These are phyloP conservation scores for Pythium apleroticum DNA, from an alignment of 352 stramenopile genomes.

Conservation along the genomic window DNA sequence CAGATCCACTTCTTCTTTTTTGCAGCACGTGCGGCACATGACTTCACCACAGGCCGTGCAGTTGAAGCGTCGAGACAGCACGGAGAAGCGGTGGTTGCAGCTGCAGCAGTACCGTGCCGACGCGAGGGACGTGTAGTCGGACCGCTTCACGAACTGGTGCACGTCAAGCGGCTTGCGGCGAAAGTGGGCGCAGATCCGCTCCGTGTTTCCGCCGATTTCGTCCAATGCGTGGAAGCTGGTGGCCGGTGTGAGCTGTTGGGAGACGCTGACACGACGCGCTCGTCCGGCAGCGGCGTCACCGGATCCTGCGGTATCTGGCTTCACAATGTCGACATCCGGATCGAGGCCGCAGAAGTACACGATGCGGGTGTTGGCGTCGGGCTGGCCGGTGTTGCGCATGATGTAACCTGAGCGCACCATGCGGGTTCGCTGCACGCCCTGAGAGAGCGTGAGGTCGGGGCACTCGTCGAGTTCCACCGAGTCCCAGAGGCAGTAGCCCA, in stretches of 20 bases:
- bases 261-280: constrained; percentile 7
- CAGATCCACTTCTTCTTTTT: constrained; percentile 27
- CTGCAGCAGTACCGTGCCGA: constrained; percentile 22
- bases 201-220: constrained; percentile 20
- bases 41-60: constrained; percentile 24
- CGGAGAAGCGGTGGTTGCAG: constrained; percentile 19
- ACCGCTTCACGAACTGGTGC: constrained; percentile 10
- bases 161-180: constrained; percentile 18
- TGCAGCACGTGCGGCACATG: constrained; percentile 22
- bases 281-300: neutral
- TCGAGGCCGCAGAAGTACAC: constrained; percentile 26
- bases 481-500: constrained; percentile 28
- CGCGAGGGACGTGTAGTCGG: constrained; percentile 17
- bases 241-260: constrained; percentile 10
- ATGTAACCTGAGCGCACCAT: constrained; percentile 28
- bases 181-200: constrained; percentile 22
- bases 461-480: constrained; percentile 25
- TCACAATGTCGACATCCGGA: constrained; percentile 8
- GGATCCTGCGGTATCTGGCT: constrained; percentile 7
- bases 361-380: constrained; percentile 19
- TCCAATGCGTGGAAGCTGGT: constrained; percentile 18
- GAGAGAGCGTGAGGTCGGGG: constrained; percentile 18
- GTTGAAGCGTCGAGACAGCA: constrained; percentile 25
- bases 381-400: constrained; percentile 33
- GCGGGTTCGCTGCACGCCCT: constrained; percentile 27